A percentile compares a stretch with the other conserved stretches of the same genome.
phyloP scores from a whole-genome alignment of 2,329 filamentous ascomycete genomes.

The Calonectria leucothoes region DNA sequence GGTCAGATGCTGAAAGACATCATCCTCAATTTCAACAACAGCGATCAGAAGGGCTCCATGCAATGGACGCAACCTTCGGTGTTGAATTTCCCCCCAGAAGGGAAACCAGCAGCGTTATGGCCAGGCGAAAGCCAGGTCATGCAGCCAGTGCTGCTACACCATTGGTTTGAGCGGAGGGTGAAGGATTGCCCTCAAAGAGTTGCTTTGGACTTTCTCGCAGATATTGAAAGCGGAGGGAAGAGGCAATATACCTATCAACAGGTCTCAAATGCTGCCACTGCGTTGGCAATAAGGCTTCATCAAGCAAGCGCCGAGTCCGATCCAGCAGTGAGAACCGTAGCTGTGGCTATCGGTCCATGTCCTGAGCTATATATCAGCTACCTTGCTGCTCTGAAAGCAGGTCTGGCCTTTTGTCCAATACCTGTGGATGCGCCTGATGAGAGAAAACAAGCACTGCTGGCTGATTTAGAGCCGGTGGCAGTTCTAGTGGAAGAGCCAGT shows the following conservation, averaged over 20 bases:
- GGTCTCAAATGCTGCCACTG: not conserved
- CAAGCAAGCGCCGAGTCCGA: too few relatives aligned
- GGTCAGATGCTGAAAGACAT: not conserved
- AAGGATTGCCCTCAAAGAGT: not conserved
- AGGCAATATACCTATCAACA: not conserved
- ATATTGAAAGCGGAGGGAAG: not conserved
- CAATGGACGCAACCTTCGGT: not conserved
- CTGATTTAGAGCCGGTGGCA: not conserved
- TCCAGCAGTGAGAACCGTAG: too few relatives aligned
- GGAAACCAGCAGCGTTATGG: too few relatives aligned
- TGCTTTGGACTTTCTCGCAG: not conserved
- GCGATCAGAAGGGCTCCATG: too few relatives aligned
- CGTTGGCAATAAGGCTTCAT: not conserved
- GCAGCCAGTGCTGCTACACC: not conserved
- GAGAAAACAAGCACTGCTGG: not conserved
- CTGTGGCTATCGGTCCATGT: not conserved
- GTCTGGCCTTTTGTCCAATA: not conserved
- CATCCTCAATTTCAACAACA: not conserved
- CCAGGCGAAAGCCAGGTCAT: not conserved
- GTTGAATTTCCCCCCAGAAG: not conserved
- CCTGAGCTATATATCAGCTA: not conserved
- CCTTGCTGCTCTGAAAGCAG: not conserved
- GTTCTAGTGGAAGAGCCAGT: too few relatives aligned
- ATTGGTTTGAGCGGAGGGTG: not conserved
- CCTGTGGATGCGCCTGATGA: not conserved